phyloP scores from a whole-genome alignment of 1,139 yeast species.

The Taphrina betulina region DNA sequence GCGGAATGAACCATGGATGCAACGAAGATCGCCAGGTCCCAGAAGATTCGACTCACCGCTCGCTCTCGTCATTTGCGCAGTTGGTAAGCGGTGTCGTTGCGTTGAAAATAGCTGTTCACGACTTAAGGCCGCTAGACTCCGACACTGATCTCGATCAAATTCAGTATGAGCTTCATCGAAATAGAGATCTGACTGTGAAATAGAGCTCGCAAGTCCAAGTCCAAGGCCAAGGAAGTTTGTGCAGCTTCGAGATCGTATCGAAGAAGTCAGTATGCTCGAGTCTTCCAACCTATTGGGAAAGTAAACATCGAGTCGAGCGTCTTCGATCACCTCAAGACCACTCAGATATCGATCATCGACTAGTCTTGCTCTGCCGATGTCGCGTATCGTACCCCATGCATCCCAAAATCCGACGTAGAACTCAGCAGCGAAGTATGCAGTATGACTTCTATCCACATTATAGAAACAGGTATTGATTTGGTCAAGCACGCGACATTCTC shows the following conservation, averaged over 20 bases:
- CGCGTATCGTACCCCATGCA: constrained; percentile 21
- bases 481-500: constrained; percentile 7
- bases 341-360: constrained; percentile 12
- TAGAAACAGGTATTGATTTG: constrained; percentile 10
- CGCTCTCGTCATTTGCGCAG: too few species aligned
- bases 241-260: too few species aligned
- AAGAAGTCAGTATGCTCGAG: too few species aligned
- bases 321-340: constrained; percentile 17
- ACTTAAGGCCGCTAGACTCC: too few species aligned
- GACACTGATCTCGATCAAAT: too few species aligned
- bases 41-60: background rate
- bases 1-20: too few species aligned
- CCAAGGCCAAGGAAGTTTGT: too few species aligned
- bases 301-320: constrained; percentile 9
- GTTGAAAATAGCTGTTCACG: too few species aligned
- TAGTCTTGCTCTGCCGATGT: constrained; percentile 5
- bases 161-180: too few species aligned
- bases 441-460: constrained; percentile 3
- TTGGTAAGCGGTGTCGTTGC: too few species aligned
- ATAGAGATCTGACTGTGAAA: too few species aligned
- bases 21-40: background rate
- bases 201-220: too few species aligned
- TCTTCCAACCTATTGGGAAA: constrained; percentile 9
- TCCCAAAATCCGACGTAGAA: constrained; percentile 26
- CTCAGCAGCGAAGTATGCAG: constrained; percentile 2